phyloP scores from a whole-genome alignment of 306 rosid species.

The Mimosa pudica region DNA sequence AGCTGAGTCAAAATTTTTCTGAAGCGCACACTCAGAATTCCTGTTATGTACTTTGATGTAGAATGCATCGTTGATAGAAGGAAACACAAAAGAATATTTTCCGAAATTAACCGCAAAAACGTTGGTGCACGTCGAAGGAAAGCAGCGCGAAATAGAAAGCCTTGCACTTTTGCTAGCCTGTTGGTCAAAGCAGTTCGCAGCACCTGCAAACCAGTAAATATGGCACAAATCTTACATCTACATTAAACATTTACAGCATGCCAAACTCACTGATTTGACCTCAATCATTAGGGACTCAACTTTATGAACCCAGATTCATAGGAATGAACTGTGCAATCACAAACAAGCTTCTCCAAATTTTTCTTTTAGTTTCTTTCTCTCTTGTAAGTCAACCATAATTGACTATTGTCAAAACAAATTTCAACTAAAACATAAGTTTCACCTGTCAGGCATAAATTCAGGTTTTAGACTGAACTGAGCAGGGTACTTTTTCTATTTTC shows the following conservation, averaged over 20 bases:
- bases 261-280: conserved; percentile 22
- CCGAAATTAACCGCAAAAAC: conserved; percentile 83
- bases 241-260: background rate
- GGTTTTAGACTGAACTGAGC: no score
- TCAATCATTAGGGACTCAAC: background rate
- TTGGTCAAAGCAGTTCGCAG: conserved; percentile 92
- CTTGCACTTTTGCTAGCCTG: conserved; percentile 99
- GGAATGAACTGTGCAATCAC: no score
- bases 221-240: background rate
- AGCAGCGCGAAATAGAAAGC: conserved; percentile 97
- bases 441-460: no score
- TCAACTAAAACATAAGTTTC: no score
- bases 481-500: no score
- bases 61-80: conserved; percentile 85
- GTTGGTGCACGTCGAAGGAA: conserved; percentile 95
- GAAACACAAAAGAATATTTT: conserved; percentile 87
- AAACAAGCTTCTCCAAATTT: no score
- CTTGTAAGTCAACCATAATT: no score
- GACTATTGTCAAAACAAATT: no score
- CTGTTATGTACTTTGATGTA: conserved; percentile 86
- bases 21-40: conserved; percentile 92
- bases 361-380: no score
- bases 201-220: conserved; percentile 56
- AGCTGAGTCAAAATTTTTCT: conserved; percentile 87
- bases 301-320: no score